Evolutionary conservation across 306 rosid species (phyloP), one percentile per base, ranked within the genome.

Genomic region (Datisca glomerata): DNA sequence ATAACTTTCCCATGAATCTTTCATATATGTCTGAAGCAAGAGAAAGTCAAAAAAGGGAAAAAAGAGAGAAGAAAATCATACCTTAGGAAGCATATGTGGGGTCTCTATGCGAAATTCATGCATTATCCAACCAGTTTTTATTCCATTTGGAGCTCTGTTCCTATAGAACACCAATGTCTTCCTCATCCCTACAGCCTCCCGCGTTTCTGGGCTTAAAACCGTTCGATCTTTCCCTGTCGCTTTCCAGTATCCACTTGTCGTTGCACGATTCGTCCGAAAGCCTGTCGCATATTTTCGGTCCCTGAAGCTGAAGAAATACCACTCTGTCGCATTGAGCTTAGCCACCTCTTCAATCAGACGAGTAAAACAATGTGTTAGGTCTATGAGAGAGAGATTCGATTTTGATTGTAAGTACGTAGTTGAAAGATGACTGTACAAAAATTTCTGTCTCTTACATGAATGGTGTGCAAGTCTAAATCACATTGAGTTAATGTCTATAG

Each of bases 61-160:
- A 27, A 47, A 6, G 3, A 25, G 24, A 15, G 17, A 21, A 4
- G 18, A 19, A 54, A 33, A 21, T 43, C 12, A 1, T 35, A 89
- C 98, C 98, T 89, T 91, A 15, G 98, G 98, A 25, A 92, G 96
- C 86, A 74, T 66, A 48, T 91, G 96, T 68, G 94, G 96, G 67
- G 98, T 79, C 77, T 91, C 98, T 50, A 91, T 57, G 3, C 98
- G 78, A 66, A 84, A 91, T 71, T 91, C 98, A 24, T 91, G 98
- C 98, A 91, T 91, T 47, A 89, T 89, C 97, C 97, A 89, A 20
- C 95, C 91, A 0, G 91, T 69, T 68, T 89, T 89, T 61, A 89
- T 72, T 8, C 97, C 97, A 53, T 80, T 89, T 0, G 97, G 97
- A 45, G 97, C 97, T 48, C 97, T 65, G 56, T 83, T 80, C 55